phyloP scores from a whole-genome alignment of 2,329 filamentous ascomycete genomes.

The Penicillium brasilianum region DNA sequence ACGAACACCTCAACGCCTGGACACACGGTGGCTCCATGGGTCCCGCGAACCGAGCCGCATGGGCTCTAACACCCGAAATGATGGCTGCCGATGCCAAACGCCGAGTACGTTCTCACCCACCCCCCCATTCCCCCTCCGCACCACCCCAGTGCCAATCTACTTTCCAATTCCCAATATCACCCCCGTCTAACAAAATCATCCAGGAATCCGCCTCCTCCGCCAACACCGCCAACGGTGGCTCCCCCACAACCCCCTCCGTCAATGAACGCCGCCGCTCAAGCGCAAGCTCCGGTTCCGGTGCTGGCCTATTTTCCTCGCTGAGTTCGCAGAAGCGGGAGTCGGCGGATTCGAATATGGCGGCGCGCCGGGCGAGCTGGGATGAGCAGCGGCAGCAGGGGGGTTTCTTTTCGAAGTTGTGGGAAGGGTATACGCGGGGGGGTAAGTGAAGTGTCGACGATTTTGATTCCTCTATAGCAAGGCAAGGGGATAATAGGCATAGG shows the following conservation, averaged over 20 bases:
- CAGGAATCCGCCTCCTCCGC: constrained; percentile 39
- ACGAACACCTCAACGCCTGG: constrained; percentile 46
- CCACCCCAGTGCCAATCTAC: background rate
- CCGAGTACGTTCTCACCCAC: constrained; percentile 33
- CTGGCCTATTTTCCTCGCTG: constrained; percentile 40
- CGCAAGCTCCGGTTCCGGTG: constrained; percentile 26
- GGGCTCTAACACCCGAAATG: constrained; percentile 28
- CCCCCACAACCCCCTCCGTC: constrained; percentile 21
- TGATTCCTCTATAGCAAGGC: too few species aligned
- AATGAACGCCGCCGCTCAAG: constrained; percentile 38
- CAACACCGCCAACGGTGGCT: constrained; percentile 25
- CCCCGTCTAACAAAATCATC: constrained; percentile 1
- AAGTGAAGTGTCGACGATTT: too few species aligned
- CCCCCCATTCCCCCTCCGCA: background rate
- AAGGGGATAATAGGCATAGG: background rate
- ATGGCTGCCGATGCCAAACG: constrained; percentile 20
- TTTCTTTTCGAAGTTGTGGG: constrained; percentile 48
- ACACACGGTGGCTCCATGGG: constrained; percentile 38
- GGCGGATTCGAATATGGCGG: constrained; percentile 40
- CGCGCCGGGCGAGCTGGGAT: constrained; percentile 50
- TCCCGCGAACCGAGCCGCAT: constrained; percentile 29
- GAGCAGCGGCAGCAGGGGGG: constrained; percentile 50
- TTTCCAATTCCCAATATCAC: background rate
- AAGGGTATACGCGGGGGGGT: constrained; percentile 45
- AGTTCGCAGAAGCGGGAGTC: constrained; percentile 52